Evolutionary conservation across 2,329 filamentous ascomycete genomes (phyloP), one percentile per base, ranked within the genome.

Genomic region (Penicillium olsonii): DNA sequence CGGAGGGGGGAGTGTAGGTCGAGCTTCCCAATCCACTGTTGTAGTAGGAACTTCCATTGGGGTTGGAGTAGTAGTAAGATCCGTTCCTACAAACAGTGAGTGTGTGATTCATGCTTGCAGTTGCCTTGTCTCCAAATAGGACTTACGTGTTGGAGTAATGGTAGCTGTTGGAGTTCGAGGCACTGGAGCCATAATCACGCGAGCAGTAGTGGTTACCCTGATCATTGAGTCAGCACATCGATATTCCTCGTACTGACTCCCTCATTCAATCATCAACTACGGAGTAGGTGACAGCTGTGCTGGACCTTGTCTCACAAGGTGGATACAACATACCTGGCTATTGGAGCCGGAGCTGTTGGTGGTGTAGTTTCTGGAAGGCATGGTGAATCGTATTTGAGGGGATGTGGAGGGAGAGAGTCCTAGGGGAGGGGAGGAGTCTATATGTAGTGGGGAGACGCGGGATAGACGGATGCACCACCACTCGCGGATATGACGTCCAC

Each of bases 51-150:
- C 81, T 87, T 12, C 84, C 84, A 55, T 87, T 79, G 38, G 84
- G 71, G 71, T 88, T 89, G 65, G 79, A 81, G 72, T 88, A 89
- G 74, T 89, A 88, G 76, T 89, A 89, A 1, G 84, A 87, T 31
- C 85, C 84, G 59, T 88, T 63, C 18, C 79, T 82, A 35, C 22
- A n/a, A 39, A 20, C 7, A 19, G 35, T 18, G 11, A 31, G 14
- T 6, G 22, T 7, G n/a, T 14, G 17, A 22, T 18, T 29, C 19
- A 22, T 6, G 10, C 18, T 27, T n/a, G 3, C 11, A 8, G 24
- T 11, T 29, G 17, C 17, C 24, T 35, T 4, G 4, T 17, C n/a
- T 17, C 5, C 7, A 17, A 29, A 27, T 10, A 12, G 38, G 18
- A 66, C 77, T 55, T 64, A 82, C 80, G 50, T 64, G 75, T 88